Base-by-base conservation (phyloP, 164 flowering plant species). In the Paratinospora sagittata region DNA sequence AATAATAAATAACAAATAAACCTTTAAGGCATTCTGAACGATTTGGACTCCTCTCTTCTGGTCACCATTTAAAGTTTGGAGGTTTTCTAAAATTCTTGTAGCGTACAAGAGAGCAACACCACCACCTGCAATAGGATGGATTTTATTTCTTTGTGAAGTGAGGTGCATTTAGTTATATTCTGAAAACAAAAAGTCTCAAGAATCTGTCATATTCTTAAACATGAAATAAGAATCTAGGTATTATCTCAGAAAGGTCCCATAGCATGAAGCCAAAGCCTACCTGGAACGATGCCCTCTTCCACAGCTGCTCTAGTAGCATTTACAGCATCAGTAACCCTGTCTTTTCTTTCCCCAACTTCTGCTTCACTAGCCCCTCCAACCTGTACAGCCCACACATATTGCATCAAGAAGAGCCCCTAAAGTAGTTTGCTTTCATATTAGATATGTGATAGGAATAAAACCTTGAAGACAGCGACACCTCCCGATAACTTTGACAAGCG, bases 211-310 rank as follows among this genome's bases (percentile, higher is more conserved):
- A 7, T 52, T 52, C 60, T 52, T 52, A 41, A 17, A 16, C 16
- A 61, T 23, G 64, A 61, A 23, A 61, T 30, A 30, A 30, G 34
- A 30, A 30, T 61, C 14, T 61, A 61, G 10, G 16, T 3, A 27
- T 17, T 52, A n/a, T 24, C 27, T 23, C 30, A 27, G 24, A 61
- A 61, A 11, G 27, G 30, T 61, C 24, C 24, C 33, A 61, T 24
- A 65, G 64, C 2, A 62, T 36, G 41, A 27, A 39, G 30, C 27
- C 16, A 23, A 30, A 60, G 62, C 63, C 66, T 85, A 90, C 96
- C 98, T 70, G 98, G 97, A 66, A 93, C 81, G 73, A 90, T 89
- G 71, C 98, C 98, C 84, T 91, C 98, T 84, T 91, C 93, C 11
- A 93, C 85, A 63, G 97, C 98, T 67, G 97, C 98, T 69, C 86